Evolutionary conservation across 2,329 filamentous ascomycete genomes (phyloP).

Genomic region (Dactylellina drechsleri): DNA sequence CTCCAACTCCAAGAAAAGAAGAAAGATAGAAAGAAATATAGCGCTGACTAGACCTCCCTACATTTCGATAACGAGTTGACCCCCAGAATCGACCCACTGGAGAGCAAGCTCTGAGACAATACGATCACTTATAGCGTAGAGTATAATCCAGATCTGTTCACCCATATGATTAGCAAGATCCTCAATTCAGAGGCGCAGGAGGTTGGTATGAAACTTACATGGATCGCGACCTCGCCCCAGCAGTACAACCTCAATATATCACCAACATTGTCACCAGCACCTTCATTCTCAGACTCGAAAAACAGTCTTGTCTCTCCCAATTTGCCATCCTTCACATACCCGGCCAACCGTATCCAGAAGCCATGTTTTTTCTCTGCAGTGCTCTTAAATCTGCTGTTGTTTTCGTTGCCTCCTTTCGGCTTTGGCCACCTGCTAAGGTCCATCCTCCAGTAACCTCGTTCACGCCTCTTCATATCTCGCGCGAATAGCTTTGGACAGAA

Average conservation of each 20-base stretch:
- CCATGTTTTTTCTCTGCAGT: constrained; percentile 32
- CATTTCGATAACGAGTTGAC: constrained; percentile 27
- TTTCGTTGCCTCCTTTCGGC: background rate
- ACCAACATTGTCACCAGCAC: constrained; percentile 30
- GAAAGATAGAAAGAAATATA: background rate
- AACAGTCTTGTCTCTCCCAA: constrained; percentile 34
- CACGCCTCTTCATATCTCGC: constrained; percentile 26
- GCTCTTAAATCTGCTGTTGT: background rate
- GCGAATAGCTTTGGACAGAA: constrained; percentile 22
- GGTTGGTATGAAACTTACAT: constrained; percentile 17
- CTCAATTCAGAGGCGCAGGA: background rate
- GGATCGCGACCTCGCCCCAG: constrained; percentile 36
- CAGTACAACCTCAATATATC: constrained; percentile 44
- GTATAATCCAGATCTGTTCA: constrained; percentile 26
- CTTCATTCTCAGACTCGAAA: constrained; percentile 38
- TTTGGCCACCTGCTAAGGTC: constrained; percentile 36
- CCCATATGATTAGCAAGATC: background rate
- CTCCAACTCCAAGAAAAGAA: background rate
- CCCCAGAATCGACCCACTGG: constrained; percentile 29
- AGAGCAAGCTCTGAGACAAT: constrained; percentile 28
- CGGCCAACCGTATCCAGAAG: constrained; percentile 35
- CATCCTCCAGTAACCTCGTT: constrained; percentile 35
- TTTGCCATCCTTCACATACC: constrained; percentile 34
- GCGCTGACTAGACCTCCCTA: background rate
- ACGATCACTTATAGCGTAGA: constrained; percentile 48